A percentile compares a stretch with the other conserved stretches of the same genome.
phyloP scores from a whole-genome alignment of 1,284 basidiomycete species.

The Apiotrichum porosum region DNA sequence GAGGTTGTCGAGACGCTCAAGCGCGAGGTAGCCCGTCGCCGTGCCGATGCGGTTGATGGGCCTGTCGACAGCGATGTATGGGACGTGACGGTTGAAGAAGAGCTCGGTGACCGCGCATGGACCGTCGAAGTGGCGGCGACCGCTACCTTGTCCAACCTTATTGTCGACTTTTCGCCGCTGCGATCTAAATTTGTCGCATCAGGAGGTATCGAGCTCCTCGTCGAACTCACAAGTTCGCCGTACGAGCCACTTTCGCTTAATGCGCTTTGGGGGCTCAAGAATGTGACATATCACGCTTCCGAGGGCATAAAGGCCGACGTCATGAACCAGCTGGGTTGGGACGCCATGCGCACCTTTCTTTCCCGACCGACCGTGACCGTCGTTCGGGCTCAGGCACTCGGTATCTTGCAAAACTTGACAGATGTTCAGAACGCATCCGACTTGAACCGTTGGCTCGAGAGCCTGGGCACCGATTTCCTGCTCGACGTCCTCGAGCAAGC shows the following conservation, averaged over 20 bases:
- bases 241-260: constrained; percentile 61
- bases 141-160: constrained; percentile 73
- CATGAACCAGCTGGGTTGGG: constrained; percentile 64
- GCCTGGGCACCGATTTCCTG: constrained; percentile 30
- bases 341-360: constrained; percentile 17
- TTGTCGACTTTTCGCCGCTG: constrained; percentile 80
- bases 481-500: constrained; percentile 15
- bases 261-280: constrained; percentile 76
- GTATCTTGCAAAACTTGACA: constrained; percentile 42
- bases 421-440: constrained; percentile 36
- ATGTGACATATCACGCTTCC: constrained; percentile 61
- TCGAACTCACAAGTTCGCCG: constrained; percentile 55
- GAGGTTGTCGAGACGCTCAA: constrained; percentile 61
- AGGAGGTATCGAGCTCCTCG: constrained; percentile 61
- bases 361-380: constrained; percentile 14
- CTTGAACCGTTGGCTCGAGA: constrained; percentile 30
- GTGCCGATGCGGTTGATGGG: constrained; percentile 2
- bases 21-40: constrained; percentile 26
- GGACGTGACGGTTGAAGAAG: constrained; percentile 17
- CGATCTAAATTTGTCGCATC: constrained; percentile 58
- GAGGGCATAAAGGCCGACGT: constrained; percentile 59
- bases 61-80: constrained; percentile 6
- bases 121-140: constrained; percentile 69
- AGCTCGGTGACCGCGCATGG: constrained; percentile 56
- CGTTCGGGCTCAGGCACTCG: constrained; percentile 37